phyloP scores from a whole-genome alignment of 2,329 filamentous ascomycete genomes.

The Beauveria sp. region DNA sequence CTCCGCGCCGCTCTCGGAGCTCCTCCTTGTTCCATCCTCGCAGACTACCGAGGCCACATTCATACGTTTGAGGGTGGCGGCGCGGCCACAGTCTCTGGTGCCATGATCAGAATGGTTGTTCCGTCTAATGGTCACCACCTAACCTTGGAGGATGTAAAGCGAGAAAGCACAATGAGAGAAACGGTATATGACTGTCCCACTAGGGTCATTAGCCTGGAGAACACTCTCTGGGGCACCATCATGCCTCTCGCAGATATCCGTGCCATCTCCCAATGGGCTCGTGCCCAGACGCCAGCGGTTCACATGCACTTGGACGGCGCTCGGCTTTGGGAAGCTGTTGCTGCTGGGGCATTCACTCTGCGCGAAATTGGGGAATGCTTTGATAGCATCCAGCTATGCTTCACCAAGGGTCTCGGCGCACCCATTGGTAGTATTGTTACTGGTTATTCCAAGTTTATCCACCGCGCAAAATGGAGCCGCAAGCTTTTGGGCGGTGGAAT shows the following conservation, averaged over 20 bases:
- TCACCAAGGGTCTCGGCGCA: conserved; percentile 70
- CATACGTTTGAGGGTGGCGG: conserved; percentile 56
- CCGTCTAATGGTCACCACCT: conserved; percentile 64
- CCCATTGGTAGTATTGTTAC: conserved; percentile 69
- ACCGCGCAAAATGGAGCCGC: conserved; percentile 33
- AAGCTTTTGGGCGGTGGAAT: conserved; percentile 69
- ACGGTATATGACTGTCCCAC: conserved; percentile 74
- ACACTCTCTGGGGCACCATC: conserved; percentile 68
- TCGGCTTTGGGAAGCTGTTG: conserved; percentile 41
- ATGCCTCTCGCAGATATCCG: conserved; percentile 63
- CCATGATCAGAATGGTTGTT: conserved; percentile 55
- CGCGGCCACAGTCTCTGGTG: conserved; percentile 60
- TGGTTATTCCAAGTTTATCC: conserved; percentile 30
- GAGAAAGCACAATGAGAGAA: conserved; percentile 50
- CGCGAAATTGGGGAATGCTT: conserved; percentile 58
- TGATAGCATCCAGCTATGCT: conserved; percentile 67
- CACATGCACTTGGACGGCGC: conserved; percentile 69
- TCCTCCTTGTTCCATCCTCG: conserved; percentile 67
- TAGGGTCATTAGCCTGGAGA: conserved; percentile 69
- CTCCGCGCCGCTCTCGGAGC: conserved; percentile 63
- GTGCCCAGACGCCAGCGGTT: conserved; percentile 41
- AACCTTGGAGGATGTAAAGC: conserved; percentile 65
- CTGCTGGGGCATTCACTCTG: conserved; percentile 44
- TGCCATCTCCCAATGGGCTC: conserved; percentile 61
- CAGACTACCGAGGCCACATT: conserved; percentile 69